Evolutionary conservation across 139 green algal genomes (phyloP), one percentile per base, ranked within the genome.

Genomic region (Auxenochlorella pyrenoidosa): DNA sequence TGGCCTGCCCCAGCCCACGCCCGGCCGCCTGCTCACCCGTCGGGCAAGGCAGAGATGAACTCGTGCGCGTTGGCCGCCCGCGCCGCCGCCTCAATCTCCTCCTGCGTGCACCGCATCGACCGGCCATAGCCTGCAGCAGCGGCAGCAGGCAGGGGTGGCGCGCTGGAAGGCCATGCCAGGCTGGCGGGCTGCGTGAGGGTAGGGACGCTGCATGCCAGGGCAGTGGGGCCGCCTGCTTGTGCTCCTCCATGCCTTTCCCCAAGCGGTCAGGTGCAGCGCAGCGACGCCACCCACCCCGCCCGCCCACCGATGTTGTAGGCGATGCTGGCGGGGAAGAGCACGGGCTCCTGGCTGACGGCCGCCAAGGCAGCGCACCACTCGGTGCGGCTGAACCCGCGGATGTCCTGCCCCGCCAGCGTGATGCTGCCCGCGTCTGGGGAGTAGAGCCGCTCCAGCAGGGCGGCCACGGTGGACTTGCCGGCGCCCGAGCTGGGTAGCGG

Each of bases 281-380:
- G n/a, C n/a, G n/a, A n/a, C n/a, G n/a, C n/a, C n/a, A n/a, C n/a
- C n/a, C n/a, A n/a, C n/a, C n/a, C n/a, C n/a, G n/a, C n/a, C 28
- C 75, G 5, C 80, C 30, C 63, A 85, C 90, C 89, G 40, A 98
- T 98, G 92, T 98, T 98, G 89, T 98, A 96, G 4, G 86, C 92
- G 22, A 98, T 96, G 84, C 89, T 97, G 36, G 94, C 95, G 90
- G 91, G 82, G 88, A 98, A 98, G 26, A 98, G 91, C 68, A 97
- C 93, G 26, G 96, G 94, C 86, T 98, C 96, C 86, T 98, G 95
- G 54, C 88, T 91, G n/a, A 96, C 90, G 41, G 97, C 91, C 21
- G 94, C 91, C 22, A 98, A 88, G 36, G 94, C 92, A 3, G 84
- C 83, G 0, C 93, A 88, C 95, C 94, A 98, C 82, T 96, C 93